Percentiles rank a stretch among this genome's conserved stretches.
Conservation (phyloP, 345 rosid species). For the Triadica sebifera region DNA sequence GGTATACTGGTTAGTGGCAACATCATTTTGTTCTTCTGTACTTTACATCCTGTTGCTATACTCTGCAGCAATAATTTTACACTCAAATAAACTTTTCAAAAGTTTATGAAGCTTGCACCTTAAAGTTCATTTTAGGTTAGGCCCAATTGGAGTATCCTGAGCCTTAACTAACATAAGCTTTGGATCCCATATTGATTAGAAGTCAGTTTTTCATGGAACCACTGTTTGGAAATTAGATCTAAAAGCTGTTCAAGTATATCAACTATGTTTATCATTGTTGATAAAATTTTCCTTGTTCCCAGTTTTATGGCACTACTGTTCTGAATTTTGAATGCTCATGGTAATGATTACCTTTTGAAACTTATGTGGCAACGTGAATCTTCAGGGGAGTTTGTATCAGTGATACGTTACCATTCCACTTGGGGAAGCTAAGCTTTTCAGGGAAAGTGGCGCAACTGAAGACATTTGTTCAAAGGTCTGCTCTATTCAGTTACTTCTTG, state of each 20-base stretch:
- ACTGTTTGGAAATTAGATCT: no score
- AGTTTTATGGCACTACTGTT: neutral
- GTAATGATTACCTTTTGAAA: slow-evolving; percentile 18
- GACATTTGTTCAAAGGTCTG: slow-evolving; percentile 81
- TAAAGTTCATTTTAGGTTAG: neutral
- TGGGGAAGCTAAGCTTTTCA: slow-evolving; percentile 76
- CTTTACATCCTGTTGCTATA: neutral
- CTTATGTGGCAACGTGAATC: slow-evolving; percentile 15
- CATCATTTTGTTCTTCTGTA: slow-evolving; percentile 15
- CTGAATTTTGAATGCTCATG: neutral
- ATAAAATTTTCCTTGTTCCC: neutral
- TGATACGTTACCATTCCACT: slow-evolving; percentile 90
- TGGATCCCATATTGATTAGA: no score
- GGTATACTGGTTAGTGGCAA: slow-evolving; percentile 75
- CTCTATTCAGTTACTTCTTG: slow-evolving; percentile 21
- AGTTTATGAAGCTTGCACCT: neutral
- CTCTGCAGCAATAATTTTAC: slow-evolving; percentile 2
- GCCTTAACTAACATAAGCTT: slow-evolving; percentile 9
- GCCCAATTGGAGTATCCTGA: slow-evolving; percentile 5
- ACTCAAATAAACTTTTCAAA: neutral
- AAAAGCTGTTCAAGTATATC: no score
- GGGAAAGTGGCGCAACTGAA: slow-evolving; percentile 63
- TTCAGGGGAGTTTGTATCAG: slow-evolving; percentile 89
- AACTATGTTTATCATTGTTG: neutral
- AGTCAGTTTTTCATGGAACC: no score